Evolutionary conservation across 257 asterid species (phyloP).

Genomic region (Rubia yunnanensis): DNA sequence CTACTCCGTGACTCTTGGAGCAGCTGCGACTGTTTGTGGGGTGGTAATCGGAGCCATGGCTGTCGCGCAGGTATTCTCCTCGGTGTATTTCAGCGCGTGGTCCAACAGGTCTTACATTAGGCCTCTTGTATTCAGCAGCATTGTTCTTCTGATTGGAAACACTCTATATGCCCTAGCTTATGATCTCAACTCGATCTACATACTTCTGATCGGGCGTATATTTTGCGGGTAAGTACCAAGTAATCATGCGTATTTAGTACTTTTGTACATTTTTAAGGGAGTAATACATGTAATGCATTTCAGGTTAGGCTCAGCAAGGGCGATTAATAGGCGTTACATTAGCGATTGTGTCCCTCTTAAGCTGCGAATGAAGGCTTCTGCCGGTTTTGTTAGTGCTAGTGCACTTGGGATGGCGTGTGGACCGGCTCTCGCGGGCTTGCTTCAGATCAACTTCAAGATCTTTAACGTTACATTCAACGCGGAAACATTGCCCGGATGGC

Average conservation of each 20-base stretch:
- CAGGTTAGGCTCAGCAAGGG: conserved; percentile 71
- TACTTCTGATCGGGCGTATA: conserved; percentile 52
- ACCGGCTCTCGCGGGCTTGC: conserved; percentile 48
- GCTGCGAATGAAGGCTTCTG: conserved; percentile 61
- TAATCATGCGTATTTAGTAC: neutral
- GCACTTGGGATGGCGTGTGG: conserved; percentile 82
- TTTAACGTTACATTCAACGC: conserved; percentile 45
- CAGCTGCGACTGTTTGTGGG: conserved; percentile 76
- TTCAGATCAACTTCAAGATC: conserved; percentile 36
- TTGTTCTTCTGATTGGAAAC: conserved; percentile 53
- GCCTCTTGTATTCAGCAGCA: conserved; percentile 60
- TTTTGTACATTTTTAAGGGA: neutral
- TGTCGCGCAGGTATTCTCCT: conserved; percentile 63
- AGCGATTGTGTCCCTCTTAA: conserved; percentile 54
- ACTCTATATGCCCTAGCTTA: conserved; percentile 50
- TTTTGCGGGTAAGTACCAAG: conserved; percentile 29
- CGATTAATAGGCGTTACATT: conserved; percentile 58
- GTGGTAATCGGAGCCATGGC: conserved; percentile 68
- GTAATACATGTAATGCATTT: neutral
- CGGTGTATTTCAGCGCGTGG: conserved; percentile 68
- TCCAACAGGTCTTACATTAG: conserved; percentile 55
- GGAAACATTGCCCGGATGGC: conserved; percentile 60
- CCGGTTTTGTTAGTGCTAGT: conserved; percentile 62
- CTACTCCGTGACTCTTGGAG: conserved; percentile 61
- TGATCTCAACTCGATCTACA: conserved; percentile 45